These are phyloP conservation scores for Psilocybe cyanescens DNA, from an alignment of 768 basidiomycete species.

Conservation along the genomic window DNA sequence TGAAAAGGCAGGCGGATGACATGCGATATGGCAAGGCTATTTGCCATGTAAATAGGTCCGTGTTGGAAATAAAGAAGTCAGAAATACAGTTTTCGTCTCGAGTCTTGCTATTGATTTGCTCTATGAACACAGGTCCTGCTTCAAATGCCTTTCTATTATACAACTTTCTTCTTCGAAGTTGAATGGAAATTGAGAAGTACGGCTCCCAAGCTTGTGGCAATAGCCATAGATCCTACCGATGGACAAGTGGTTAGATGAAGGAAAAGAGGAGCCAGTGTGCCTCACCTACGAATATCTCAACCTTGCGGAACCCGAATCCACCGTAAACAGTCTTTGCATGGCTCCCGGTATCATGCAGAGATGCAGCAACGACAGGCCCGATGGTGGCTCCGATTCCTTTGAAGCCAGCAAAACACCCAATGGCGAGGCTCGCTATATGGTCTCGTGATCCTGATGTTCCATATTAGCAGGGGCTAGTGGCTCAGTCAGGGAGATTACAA, in stretches of 20 bases:
- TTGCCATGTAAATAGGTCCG: too few species aligned
- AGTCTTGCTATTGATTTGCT: too few species aligned
- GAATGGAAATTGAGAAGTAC: neutral
- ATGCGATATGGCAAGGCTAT: too few species aligned
- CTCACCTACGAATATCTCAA: conserved; percentile 15
- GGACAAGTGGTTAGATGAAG: too few species aligned
- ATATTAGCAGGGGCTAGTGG: too few species aligned
- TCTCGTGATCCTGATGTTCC: conserved; percentile 3
- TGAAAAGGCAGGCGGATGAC: too few species aligned
- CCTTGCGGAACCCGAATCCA: conserved; percentile 14
- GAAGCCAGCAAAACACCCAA: conserved; percentile 12
- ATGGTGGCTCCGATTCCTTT: conserved; percentile 13
- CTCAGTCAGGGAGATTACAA: neutral
- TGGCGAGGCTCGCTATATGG: conserved; percentile 14
- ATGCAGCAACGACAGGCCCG: conserved; percentile 10
- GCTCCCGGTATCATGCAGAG: conserved; percentile 5
- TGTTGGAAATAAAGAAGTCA: too few species aligned
- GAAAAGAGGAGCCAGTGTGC: too few species aligned
- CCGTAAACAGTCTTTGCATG: conserved; percentile 9
- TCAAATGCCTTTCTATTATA: too few species aligned
- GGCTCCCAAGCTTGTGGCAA: neutral
- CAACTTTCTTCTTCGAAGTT: conserved; percentile 2
- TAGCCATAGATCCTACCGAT: neutral
- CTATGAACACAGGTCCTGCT: too few species aligned
- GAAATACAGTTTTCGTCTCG: too few species aligned